Evolutionary conservation across 495 filamentous ascomycete species (phyloP).

Genomic region (Chaetomium fimeti): DNA sequence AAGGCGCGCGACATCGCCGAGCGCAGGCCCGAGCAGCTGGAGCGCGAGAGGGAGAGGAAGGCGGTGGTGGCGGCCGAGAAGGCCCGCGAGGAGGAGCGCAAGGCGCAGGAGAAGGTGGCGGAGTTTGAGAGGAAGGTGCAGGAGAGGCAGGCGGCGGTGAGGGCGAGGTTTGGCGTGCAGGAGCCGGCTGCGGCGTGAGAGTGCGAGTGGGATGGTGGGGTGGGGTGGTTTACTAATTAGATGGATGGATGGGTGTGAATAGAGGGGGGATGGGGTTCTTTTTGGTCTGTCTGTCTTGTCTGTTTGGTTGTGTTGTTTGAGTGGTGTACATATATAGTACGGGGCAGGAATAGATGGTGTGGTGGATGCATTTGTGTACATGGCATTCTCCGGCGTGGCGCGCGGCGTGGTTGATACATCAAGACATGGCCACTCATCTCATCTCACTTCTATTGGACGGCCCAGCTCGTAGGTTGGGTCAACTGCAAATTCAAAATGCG

Average conservation of each 20-base stretch:
- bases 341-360: too few species aligned
- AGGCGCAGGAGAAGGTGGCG: slow-evolving; percentile 47
- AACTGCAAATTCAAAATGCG: not conserved
- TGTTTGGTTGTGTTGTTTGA: too few species aligned
- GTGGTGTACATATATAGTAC: too few species aligned
- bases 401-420: too few species aligned
- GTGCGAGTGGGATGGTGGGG: not conserved
- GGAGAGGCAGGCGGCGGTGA: slow-evolving; percentile 35
- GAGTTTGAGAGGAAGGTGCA: slow-evolving; percentile 51
- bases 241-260: not conserved
- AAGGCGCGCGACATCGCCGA: slow-evolving; percentile 90
- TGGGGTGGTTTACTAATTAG: not conserved
- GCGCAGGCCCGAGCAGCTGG: slow-evolving; percentile 82
- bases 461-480: not conserved
- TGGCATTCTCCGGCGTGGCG: too few species aligned
- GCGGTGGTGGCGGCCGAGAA: slow-evolving; percentile 57
- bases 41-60: slow-evolving; percentile 67
- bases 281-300: too few species aligned
- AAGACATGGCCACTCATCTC: too few species aligned
- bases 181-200: not conserved
- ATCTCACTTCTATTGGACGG: too few species aligned
- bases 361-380: too few species aligned
- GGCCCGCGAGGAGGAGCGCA: slow-evolving; percentile 55
- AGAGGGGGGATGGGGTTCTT: too few species aligned
- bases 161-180: slow-evolving; percentile 14